Evolutionary conservation across 2,329 filamentous ascomycete species (phyloP), one percentile per base, ranked within the genome.

Genomic region (Pseudopyricularia javanii): DNA sequence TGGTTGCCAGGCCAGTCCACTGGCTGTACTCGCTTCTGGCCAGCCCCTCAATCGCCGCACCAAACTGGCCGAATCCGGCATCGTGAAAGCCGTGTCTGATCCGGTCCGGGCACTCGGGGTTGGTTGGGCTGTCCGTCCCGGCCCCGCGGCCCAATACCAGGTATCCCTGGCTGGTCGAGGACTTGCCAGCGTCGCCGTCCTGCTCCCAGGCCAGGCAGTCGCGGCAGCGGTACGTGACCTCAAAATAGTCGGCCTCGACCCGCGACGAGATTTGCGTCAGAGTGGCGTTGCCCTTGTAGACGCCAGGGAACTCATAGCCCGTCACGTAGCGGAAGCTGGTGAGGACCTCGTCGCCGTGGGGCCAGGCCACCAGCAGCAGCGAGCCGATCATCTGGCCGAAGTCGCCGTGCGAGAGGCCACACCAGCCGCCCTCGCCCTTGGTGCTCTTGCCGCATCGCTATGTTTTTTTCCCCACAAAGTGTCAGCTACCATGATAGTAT

Each of bases 211-310:
- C 59, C 22, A 79, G 67, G 62, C 78, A 82, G 57, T 73, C 71
- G 57, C 81, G 65, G 65, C 83, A 87, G 48, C 79, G 74, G 67
- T 84, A 87, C n/a, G 85, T 74, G 49, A 85, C 62, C 47, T 76
- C 76, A 63, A 79, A 87, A 57, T 76, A 69, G 26, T 76, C 79
- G 15, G 71, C 70, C 59, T 76, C 83, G 54, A 85, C 69, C 26
- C 68, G 73, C 14, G 76, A 74, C 14, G 75, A 78, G 56, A 86
- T 76, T 57, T 81, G 75, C 0, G 78, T 82, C 24, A 86, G 62
- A 33, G 72, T 79, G 8, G 83, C 81, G 55, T 80, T 70, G 53
- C 84, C 84, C 1, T 72, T 71, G 64, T 86, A 86, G 34, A 75
- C 60, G 0, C 71, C 70, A 0, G 83, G 83, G 55, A 72, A 68